Conservation (phyloP, 129 eudicot species). For the Tagetes patula region DNA sequence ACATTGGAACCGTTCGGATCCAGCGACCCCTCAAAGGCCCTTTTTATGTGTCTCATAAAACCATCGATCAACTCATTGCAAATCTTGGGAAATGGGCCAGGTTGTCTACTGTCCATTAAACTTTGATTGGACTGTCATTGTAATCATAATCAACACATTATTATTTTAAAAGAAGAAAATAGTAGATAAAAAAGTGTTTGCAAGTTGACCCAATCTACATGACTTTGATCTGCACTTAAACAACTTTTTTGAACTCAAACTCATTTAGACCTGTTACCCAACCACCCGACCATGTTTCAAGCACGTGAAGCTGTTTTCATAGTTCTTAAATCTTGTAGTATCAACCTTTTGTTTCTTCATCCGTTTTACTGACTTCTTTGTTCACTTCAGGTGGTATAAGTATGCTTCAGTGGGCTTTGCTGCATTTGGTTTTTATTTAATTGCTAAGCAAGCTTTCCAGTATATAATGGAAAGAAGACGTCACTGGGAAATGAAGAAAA, state of each 20-base stretch:
- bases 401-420: conserved; percentile 88
- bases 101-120: conserved; percentile 32
- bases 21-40: conserved; percentile 97
- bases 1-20: conserved; percentile 81
- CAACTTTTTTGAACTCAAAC: neutral
- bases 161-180: neutral
- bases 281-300: neutral
- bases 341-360: neutral
- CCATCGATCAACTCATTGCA: conserved; percentile 91
- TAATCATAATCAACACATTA: neutral
- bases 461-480: conserved; percentile 85
- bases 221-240: neutral
- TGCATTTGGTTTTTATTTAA: conserved; percentile 70
- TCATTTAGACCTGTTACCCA: neutral
- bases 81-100: conserved; percentile 98
- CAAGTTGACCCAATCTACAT: neutral
- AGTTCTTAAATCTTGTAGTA: conserved; percentile 6
- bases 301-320: conserved; percentile 1
- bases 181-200: neutral
- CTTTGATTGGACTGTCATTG: neutral
- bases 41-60: conserved; percentile 82
- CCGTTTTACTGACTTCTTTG: neutral
- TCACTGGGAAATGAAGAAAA: conserved; percentile 81
- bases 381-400: conserved; percentile 77
- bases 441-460: conserved; percentile 71